phyloP scores from a whole-genome alignment of 164 flowering plant genomes.

The Annona squamosa region DNA sequence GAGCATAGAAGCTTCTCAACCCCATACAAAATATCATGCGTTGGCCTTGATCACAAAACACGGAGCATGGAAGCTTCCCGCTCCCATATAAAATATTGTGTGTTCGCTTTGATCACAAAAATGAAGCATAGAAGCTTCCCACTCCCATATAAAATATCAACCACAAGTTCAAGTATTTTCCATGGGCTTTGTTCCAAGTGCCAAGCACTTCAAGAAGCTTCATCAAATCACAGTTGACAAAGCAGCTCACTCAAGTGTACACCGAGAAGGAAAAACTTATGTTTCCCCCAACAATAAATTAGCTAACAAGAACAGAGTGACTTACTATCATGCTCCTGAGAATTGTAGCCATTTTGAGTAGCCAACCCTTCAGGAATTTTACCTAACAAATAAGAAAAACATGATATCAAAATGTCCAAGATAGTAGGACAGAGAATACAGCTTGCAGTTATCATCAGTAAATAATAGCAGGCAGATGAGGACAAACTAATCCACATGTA shows the following conservation, averaged over 20 bases:
- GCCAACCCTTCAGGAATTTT: slow-evolving; percentile 16
- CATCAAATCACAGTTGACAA: not conserved
- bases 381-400: slow-evolving; percentile 21
- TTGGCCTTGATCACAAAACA: too few relatives aligned
- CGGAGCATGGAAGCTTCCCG: too few relatives aligned
- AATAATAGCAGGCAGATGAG: too few relatives aligned
- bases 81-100: too few relatives aligned
- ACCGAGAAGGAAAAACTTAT: not conserved
- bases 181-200: not conserved
- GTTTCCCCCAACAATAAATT: not conserved
- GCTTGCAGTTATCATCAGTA: too few relatives aligned
- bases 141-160: too few relatives aligned
- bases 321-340: slow-evolving; percentile 39
- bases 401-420: not conserved
- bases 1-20: too few relatives aligned
- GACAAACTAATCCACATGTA: too few relatives aligned
- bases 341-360: slow-evolving; percentile 24
- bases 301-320: not conserved
- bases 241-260: not conserved
- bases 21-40: too few relatives aligned
- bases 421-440: not conserved
- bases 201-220: not conserved
- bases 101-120: too few relatives aligned
- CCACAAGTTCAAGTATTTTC: too few relatives aligned
- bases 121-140: too few relatives aligned